Percentiles rank a stretch among this genome's conserved stretches.
Evolutionary conservation across 768 basidiomycete genomes (phyloP).

Genomic region (Phlebiopsis gigantea): DNA sequence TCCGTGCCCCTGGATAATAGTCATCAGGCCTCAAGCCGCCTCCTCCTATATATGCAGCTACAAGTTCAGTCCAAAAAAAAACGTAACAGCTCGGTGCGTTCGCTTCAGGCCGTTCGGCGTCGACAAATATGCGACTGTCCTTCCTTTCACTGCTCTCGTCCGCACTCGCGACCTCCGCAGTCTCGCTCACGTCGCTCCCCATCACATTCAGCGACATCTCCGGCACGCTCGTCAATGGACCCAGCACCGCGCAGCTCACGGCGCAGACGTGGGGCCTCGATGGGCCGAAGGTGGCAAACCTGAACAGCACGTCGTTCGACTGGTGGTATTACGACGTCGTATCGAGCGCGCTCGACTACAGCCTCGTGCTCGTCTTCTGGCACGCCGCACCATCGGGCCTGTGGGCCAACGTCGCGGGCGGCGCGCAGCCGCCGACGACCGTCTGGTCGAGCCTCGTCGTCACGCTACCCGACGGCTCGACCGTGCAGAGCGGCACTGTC

Average conservation of each 20-base stretch:
- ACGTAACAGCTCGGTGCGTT: background rate
- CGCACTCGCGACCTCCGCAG: background rate
- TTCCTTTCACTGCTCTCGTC: background rate
- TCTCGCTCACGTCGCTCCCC: background rate
- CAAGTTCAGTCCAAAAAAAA: no score
- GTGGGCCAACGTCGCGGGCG: background rate
- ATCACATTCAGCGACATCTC: background rate
- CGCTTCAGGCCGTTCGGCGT: background rate
- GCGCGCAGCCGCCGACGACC: background rate
- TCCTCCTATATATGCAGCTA: background rate
- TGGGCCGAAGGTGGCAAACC: background rate
- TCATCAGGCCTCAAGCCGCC: no score
- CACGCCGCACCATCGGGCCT: slow-evolving; percentile 4
- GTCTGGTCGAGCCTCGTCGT: background rate
- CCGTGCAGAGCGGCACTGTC: background rate
- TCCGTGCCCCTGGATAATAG: no score
- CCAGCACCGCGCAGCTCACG: slow-evolving; percentile 4
- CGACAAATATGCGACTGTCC: background rate
- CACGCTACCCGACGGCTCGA: slow-evolving; percentile 9
- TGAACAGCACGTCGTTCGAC: slow-evolving; percentile 12
- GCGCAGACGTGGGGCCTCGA: slow-evolving; percentile 2
- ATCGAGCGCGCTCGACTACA: slow-evolving; percentile 1
- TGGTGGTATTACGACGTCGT: slow-evolving; percentile 15
- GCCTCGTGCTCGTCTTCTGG: slow-evolving; percentile 7
- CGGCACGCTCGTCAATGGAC: background rate